Percentiles rank a stretch among this genome's conserved stretches.
phyloP scores from a whole-genome alignment of 176 grass and related monocot species.

The Oryza nivara region DNA sequence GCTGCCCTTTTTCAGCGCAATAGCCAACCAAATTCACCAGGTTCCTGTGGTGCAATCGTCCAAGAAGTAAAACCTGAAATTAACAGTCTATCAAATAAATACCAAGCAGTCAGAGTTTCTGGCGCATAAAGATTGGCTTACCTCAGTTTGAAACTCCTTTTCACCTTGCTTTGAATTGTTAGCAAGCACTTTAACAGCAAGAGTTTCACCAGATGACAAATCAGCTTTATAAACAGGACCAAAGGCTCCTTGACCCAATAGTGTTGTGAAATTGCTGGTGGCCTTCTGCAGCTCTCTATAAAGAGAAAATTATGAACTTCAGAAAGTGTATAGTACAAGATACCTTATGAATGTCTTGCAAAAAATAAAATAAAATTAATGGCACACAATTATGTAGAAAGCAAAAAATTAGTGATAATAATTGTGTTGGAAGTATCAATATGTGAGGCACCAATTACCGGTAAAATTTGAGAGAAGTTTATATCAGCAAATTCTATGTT shows the following conservation, averaged over 20 bases:
- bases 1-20: slow-evolving; percentile 89
- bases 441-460: not conserved
- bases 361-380: not conserved
- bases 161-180: slow-evolving; percentile 93
- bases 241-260: slow-evolving; percentile 91
- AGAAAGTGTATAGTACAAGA: slow-evolving; percentile 13
- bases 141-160: slow-evolving; percentile 98
- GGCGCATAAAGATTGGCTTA: slow-evolving; percentile 33
- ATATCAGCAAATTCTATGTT: not conserved
- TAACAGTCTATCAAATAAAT: slow-evolving; percentile 36
- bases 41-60: slow-evolving; percentile 94
- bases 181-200: slow-evolving; percentile 91
- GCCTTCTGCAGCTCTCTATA: slow-evolving; percentile 90
- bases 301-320: slow-evolving; percentile 27
- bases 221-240: slow-evolving; percentile 93
- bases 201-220: slow-evolving; percentile 83
- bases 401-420: not conserved
- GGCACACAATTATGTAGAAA: not conserved
- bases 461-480: slow-evolving; percentile 1
- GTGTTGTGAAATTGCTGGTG: slow-evolving; percentile 85
- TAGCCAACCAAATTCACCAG: slow-evolving; percentile 99
- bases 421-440: not conserved
- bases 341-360: not conserved
- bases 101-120: slow-evolving; percentile 26
- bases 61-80: slow-evolving; percentile 89